phyloP scores from a whole-genome alignment of 208 protist species.

The Perkinsela sp. region DNA sequence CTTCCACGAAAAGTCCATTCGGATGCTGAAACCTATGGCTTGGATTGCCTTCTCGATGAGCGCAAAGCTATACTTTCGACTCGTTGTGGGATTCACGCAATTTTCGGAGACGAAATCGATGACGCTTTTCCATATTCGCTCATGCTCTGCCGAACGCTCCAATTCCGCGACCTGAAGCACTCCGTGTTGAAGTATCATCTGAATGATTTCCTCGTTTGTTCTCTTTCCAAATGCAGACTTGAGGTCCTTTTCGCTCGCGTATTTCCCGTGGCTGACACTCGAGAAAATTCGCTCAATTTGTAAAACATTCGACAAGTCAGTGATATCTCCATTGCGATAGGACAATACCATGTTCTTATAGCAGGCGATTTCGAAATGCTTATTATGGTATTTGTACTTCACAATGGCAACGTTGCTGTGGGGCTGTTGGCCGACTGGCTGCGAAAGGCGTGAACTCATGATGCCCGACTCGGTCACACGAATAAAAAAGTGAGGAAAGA shows the following conservation, averaged over 20 bases:
- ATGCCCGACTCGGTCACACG: not conserved
- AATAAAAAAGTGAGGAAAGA: too few relatives aligned
- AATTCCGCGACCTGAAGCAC: constrained; percentile 86
- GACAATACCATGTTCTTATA: constrained; percentile 73
- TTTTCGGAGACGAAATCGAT: constrained; percentile 78
- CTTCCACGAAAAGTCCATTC: constrained; percentile 61
- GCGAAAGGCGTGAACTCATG: constrained; percentile 51
- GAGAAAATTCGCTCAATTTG: constrained; percentile 63
- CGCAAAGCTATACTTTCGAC: constrained; percentile 38
- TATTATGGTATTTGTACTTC: constrained; percentile 35
- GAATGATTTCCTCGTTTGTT: constrained; percentile 21
- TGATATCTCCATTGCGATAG: constrained; percentile 42
- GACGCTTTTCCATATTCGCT: constrained; percentile 79
- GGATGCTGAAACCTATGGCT: constrained; percentile 67
- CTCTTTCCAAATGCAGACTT: constrained; percentile 15
- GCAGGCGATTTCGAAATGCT: constrained; percentile 53
- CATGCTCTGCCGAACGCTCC: constrained; percentile 70
- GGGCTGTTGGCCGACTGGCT: constrained; percentile 47
- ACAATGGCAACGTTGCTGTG: constrained; percentile 63
- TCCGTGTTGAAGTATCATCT: constrained; percentile 76
- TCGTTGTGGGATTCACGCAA: constrained; percentile 70
- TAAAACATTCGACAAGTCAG: constrained; percentile 51
- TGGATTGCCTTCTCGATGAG: constrained; percentile 79
- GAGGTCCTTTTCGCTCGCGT: constrained; percentile 47
- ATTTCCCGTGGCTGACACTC: constrained; percentile 37